Conservation (phyloP, 139 green algal genomes). For the Tetradesmus lagerheimii region DNA sequence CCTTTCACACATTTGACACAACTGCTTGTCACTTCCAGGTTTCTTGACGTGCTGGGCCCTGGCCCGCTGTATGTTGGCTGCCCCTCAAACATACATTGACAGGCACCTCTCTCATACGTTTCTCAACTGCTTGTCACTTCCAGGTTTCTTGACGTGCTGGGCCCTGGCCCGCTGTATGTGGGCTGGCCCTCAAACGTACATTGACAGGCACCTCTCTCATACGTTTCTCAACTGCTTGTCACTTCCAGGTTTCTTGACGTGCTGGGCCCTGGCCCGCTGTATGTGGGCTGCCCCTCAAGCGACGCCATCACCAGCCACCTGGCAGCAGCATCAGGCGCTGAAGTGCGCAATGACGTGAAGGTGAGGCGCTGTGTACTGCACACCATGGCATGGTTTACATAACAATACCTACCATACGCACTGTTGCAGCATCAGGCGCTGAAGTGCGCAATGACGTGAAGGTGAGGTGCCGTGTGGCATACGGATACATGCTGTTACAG, state of each 20-base stretch:
- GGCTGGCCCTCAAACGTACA: too few relatives aligned
- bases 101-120: too few relatives aligned
- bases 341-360: conserved; percentile 40
- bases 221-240: too few relatives aligned
- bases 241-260: conserved; percentile 40
- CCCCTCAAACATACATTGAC: too few relatives aligned
- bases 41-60: conserved; percentile 39
- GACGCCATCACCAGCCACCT: conserved; percentile 42
- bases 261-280: conserved; percentile 43
- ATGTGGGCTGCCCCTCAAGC: conserved; percentile 48
- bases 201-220: too few relatives aligned
- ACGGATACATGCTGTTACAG: too few relatives aligned
- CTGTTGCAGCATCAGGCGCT: neutral
- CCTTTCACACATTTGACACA: too few relatives aligned
- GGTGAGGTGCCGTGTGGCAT: neutral
- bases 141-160: conserved; percentile 44
- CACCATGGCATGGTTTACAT: too few relatives aligned
- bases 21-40: conserved; percentile 26
- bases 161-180: conserved; percentile 4
- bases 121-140: too few relatives aligned
- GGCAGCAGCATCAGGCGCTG: neutral
- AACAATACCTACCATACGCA: too few relatives aligned
- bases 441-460: conserved; percentile 37
- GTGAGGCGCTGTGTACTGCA: neutral
- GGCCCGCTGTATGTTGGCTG: too few relatives aligned